These are phyloP conservation scores for Alloteropsis angusta DNA, from an alignment of 202 grass and related monocot genomes.

Conservation along the genomic window DNA sequence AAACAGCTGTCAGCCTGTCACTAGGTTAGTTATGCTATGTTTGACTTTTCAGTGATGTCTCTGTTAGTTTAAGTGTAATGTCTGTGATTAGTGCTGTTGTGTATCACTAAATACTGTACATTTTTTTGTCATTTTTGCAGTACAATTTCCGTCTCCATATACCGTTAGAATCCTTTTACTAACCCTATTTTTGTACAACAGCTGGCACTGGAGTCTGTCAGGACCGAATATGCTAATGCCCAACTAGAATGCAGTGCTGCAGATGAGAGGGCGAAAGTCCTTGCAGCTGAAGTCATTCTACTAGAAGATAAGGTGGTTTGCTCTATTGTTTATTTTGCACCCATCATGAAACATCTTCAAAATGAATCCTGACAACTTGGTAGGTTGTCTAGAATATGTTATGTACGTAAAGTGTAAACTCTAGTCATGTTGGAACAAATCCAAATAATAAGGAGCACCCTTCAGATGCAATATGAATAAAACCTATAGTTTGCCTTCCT, in stretches of 20 bases:
- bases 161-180: not conserved
- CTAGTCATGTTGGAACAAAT: not conserved
- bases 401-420: not conserved
- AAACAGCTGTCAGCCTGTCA: not conserved
- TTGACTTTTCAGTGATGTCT: not conserved
- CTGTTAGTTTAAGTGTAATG: not conserved
- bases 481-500: not conserved
- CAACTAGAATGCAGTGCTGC: conserved; percentile 90
- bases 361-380: not conserved
- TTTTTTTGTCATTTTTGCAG: not conserved
- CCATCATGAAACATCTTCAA: conserved; percentile 13
- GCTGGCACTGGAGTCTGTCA: conserved; percentile 72
- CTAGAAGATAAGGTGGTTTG: conserved; percentile 94
- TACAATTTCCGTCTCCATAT: not conserved
- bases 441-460: not conserved
- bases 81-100: not conserved
- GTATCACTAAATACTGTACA: not conserved
- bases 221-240: conserved; percentile 79
- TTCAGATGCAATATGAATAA: conserved; percentile 14
- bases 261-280: conserved; percentile 93
- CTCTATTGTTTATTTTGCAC: conserved; percentile 18
- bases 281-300: conserved; percentile 96
- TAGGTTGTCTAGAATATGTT: not conserved
- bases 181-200: conserved; percentile 31
- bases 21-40: not conserved